Evolutionary conservation across 345 rosid genomes (phyloP).

Genomic region (Rhodamnia argentea): DNA sequence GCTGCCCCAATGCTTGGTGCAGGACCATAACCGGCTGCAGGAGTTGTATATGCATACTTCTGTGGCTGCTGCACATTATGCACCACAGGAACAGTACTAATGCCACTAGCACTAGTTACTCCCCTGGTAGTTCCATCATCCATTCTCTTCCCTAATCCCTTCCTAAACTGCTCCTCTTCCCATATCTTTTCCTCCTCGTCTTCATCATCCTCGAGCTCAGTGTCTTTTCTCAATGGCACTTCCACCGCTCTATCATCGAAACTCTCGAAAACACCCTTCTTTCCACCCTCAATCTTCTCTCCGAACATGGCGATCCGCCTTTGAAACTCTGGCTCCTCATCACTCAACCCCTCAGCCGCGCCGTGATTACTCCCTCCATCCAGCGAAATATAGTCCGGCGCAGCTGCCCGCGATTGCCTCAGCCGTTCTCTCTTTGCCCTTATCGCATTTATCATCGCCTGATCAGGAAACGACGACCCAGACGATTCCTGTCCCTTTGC

Average conservation of each 20-base stretch:
- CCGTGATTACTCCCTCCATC: constrained; percentile 42
- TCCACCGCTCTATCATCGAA: constrained; percentile 24
- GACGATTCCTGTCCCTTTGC: constrained; percentile 11
- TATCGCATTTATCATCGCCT: constrained; percentile 50
- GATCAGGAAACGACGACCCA: constrained; percentile 12
- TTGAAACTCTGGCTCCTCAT: constrained; percentile 65
- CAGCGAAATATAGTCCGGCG: constrained; percentile 70
- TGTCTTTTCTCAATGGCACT: constrained; percentile 1
- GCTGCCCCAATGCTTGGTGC: constrained; percentile 16
- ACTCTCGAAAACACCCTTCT: constrained; percentile 67
- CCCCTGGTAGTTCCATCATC: constrained; percentile 47
- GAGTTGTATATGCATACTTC: constrained; percentile 9
- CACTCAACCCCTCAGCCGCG: constrained; percentile 53
- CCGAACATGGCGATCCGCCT: constrained; percentile 51
- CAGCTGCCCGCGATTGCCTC: constrained; percentile 49
- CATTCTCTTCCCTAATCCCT: constrained; percentile 81
- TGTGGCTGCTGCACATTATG: constrained; percentile 23
- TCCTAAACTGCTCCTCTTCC: constrained; percentile 91
- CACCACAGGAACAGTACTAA: constrained; percentile 9
- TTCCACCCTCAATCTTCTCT: constrained; percentile 20
- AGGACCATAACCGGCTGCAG: constrained; percentile 6
- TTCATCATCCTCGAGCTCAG: constrained; percentile 22
- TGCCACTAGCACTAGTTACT: constrained; percentile 4
- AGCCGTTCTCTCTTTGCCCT: constrained; percentile 58
- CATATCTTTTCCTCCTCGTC: constrained; percentile 85